phyloP scores from a whole-genome alignment of 164 flowering plant species.

The Piper longum region DNA sequence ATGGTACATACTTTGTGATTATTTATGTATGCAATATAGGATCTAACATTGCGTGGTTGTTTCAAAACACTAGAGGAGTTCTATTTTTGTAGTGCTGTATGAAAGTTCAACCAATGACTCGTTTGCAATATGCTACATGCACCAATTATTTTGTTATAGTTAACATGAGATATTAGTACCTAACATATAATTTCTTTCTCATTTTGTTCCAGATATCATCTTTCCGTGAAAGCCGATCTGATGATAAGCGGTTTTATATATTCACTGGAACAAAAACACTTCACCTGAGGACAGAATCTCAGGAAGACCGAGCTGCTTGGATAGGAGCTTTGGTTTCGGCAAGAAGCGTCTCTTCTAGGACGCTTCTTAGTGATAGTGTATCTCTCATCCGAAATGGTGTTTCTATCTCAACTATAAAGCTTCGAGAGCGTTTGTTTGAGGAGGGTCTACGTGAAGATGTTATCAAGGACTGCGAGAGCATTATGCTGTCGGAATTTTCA shows the following conservation, averaged over 20 bases:
- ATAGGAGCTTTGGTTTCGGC: constrained; percentile 61
- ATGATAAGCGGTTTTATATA: constrained; percentile 66
- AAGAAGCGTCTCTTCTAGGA: constrained; percentile 27
- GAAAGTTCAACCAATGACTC: no score
- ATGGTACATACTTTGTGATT: no score
- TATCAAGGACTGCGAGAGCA: constrained; percentile 75
- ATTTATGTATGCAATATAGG: no score
- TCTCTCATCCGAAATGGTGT: constrained; percentile 31
- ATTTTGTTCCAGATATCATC: constrained; percentile 42
- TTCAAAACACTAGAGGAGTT: no score
- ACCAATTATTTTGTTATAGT: not conserved
- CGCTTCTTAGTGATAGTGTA: constrained; percentile 31
- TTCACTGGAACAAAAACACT: constrained; percentile 91
- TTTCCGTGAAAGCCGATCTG: constrained; percentile 82
- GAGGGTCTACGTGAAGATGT: constrained; percentile 49
- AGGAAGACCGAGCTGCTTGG: constrained; percentile 71
- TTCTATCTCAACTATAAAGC: constrained; percentile 57
- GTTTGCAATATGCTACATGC: no score
- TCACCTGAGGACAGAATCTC: constrained; percentile 63
- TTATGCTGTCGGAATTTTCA: constrained; percentile 70
- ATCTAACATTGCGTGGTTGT: no score
- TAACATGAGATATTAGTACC: not conserved
- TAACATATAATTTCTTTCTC: not conserved
- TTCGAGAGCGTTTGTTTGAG: constrained; percentile 46
- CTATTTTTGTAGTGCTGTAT: no score